Conservation (phyloP, 306 rosid species). For the Cucumis melo region DNA sequence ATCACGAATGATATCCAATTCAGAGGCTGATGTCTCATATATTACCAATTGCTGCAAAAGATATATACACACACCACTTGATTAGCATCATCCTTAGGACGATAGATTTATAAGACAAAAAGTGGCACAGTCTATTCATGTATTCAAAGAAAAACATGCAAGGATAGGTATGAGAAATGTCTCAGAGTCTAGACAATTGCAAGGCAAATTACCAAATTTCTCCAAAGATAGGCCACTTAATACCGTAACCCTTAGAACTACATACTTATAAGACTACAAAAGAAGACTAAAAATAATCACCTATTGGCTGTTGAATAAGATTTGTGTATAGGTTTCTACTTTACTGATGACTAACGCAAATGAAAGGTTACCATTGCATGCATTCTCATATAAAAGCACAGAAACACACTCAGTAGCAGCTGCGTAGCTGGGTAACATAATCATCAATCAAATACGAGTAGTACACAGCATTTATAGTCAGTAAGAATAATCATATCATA, state of each 20-base stretch:
- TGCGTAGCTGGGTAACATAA: background rate
- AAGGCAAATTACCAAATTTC: constrained; percentile 84
- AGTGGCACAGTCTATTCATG: background rate
- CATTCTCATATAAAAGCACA: background rate
- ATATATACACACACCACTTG: background rate
- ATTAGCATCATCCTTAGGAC: constrained; percentile 12
- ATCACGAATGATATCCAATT: constrained; percentile 91
- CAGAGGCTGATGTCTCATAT: constrained; percentile 91
- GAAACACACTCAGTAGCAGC: background rate
- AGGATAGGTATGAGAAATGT: constrained; percentile 86
- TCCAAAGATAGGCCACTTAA: constrained; percentile 22
- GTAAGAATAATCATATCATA: background rate
- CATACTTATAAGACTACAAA: background rate
- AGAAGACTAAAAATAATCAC: background rate
- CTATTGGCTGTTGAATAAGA: background rate
- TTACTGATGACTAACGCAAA: background rate
- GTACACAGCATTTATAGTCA: background rate
- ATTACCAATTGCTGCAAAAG: constrained; percentile 88
- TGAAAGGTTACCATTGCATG: background rate
- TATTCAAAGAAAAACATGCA: constrained; percentile 37
- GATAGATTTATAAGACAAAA: background rate
- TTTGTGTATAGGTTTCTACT: background rate
- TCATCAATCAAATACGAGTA: background rate
- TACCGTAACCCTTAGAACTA: constrained; percentile 6
- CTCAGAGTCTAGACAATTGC: constrained; percentile 76